Evolutionary conservation across 805 yeast genomes (phyloP), one percentile per base, ranked within the genome.

Genomic region (Lipomyces orientalis): DNA sequence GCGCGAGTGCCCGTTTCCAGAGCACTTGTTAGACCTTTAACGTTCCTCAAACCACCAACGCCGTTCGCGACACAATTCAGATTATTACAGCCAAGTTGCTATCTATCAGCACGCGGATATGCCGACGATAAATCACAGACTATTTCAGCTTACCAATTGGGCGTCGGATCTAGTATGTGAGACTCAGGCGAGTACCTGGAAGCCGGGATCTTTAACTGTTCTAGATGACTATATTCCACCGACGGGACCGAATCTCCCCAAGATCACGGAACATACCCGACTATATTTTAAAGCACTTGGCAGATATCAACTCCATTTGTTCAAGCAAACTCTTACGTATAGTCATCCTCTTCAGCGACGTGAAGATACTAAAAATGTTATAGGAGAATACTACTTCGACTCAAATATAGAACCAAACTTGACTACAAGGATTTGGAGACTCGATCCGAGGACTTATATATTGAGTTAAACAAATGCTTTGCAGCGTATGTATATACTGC

Each of bases 151-250:
- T 37, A 51, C 43, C 43, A 19, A 34, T 52, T 64, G 4, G 67
- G 67, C 2, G 67, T 64, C 37, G 64, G 64, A 34, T 56, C 64
- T 16, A 31, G 67, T 64, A 55, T 22, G 64, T 29, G 54, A 25
- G 19, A 43, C 31, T 46, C 29, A 49, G 14, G 4, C 34, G 22
- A 29, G 16, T 5, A 19, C n/a, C 5, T 19, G 12, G 33, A 34
- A 7, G 19, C 5, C 8, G 43, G 25, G 33, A 6, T n/a, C 43
- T 3, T 37, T 34, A 25, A 25, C 16, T 55, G 29, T 25, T 52
- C n/a, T 29, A 69, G 72, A 64, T 58, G 70, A 66, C 19, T 66
- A 67, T 61, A 51, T 69, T 54, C 72, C 70, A 4, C 72, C 72
- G 14, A 60, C 71, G 4, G 72, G 72, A 33, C 52, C 25, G 33